Evolutionary conservation across 2,329 filamentous ascomycete genomes (phyloP), one percentile per base, ranked within the genome.

Genomic region (Verticillium nubilum): DNA sequence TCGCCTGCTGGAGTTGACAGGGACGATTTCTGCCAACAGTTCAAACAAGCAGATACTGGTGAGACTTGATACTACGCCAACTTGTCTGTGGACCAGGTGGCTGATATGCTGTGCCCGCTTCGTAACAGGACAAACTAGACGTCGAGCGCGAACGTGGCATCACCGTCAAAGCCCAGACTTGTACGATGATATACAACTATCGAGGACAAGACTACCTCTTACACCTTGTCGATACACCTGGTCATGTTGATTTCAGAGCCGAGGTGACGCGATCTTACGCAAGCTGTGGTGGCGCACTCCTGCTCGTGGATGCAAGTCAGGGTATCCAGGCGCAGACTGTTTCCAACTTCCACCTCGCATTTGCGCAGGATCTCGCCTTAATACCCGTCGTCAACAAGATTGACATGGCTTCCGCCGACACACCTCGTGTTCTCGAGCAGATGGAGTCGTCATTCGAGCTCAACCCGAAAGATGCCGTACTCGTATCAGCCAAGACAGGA

Each of bases 101-200:
- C 27, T 53, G 52, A 53, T 17, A 60, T 53, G 17, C 33, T 12
- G 53, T 52, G 12, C n/a, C 56, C 25, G 17, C 47, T 27, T 19
- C n/a, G 13, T 29, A 31, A 33, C 58, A 78, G 76, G 95, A 99
- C 76, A 97, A 97, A 73, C 85, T 99, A 35, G 95, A 99, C 72
- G 95, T 99, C 59, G 95, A 99, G 77, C 84, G 95, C 57, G 92
- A 64, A 75, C 86, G 95, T 42, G 95, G 95, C 62, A 99, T 99
- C 72, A 99, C 95, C 0, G 95, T 99, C 73, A 99, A 99, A 79
- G 95, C 95, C 59, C 95, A 99, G 79, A 98, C 95, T 60, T 98
- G 95, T 76, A 95, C 89, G 59, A 99, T 99, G 95, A 84, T 99
- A 57, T 97, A 97, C 79, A 92, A 89, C 28, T 81, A 97, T 76